phyloP scores from a whole-genome alignment of 1,284 basidiomycete species.

The Garcileccinum viscosum region DNA sequence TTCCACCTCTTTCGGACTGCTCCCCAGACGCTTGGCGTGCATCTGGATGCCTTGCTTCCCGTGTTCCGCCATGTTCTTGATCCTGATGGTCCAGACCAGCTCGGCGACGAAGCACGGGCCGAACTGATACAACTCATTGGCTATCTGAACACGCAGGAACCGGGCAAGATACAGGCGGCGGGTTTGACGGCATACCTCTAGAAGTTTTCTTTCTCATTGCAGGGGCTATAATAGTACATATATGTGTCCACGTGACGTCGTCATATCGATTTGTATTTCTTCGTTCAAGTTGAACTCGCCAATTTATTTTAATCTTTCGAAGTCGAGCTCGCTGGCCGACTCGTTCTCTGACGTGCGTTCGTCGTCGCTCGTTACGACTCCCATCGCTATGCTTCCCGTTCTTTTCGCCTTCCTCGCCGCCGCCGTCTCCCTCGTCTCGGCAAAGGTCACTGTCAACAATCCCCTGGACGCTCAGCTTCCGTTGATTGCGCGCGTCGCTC shows the following conservation, averaged over 20 bases:
- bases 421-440: constrained; percentile 42
- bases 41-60: constrained; percentile 83
- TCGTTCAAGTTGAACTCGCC: constrained; percentile 15
- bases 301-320: constrained; percentile 11
- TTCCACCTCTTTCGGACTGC: constrained; percentile 87
- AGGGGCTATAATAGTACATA: no score
- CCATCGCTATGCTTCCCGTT: constrained; percentile 69
- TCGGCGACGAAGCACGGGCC: constrained; percentile 77
- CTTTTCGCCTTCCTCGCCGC: constrained; percentile 57
- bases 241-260: constrained; percentile 38
- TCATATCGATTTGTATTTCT: no score
- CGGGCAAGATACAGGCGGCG: constrained; percentile 77
- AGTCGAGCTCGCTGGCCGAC: constrained; percentile 66
- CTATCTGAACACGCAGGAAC: constrained; percentile 76
- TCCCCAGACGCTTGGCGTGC: constrained; percentile 72
- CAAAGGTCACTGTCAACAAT: constrained; percentile 53
- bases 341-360: constrained; percentile 48
- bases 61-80: constrained; percentile 89
- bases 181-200: constrained; percentile 67
- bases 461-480: constrained; percentile 68
- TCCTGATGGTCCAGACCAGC: constrained; percentile 73
- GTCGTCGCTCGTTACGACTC: constrained; percentile 48
- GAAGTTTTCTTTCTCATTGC: constrained; percentile 24
- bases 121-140: constrained; percentile 81
- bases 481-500: constrained; percentile 61